Base-by-base conservation (phyloP, 305 asterid species). In the Withania somnifera region DNA sequence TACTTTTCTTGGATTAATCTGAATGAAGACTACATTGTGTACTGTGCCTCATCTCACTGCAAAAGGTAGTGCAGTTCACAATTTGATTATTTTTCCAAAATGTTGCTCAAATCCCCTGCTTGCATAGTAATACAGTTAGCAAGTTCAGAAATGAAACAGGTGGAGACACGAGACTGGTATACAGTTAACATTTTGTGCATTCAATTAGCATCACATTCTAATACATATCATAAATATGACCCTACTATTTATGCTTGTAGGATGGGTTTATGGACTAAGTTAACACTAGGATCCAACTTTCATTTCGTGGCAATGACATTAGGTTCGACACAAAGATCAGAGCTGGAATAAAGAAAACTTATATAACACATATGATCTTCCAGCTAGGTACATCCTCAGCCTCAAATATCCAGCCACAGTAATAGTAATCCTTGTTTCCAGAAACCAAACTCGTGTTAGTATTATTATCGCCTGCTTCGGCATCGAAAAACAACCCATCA, bases 381-480 rank as follows among this genome's bases (percentile, higher is more conserved):
- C 81, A 71, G 38, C 81, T 76, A 32, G 63, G 84, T 5, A 69
- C 6, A 32, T 82, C 73, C 42, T 82, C 86, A 50, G 26, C 50
- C 71, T 68, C 83, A 82, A 63, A 30, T 45, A 73, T 24, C 24
- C 40, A 7, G 9, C 58, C 58, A 45, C 15, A 64, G 50, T 32
- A 45, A 45, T 73, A 24, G 79, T 71, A 73, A 15, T 71, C 7
- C 20, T 79, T 9, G 11, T 71, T 42, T 26, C 30, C 19, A 36
- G 51, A 36, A 50, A 32, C 56, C 61, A 50, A 71, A 71, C 58
- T 60, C 17, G 5, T 58, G 34, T 17, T 8, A 32, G 40, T 22
- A 45, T 60, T 51, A 13, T 17, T 13, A 77, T 53, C 15, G 34
- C 47, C 17, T 71, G 50, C 78, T 24, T 4, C 40, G 45, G 32